Base-by-base conservation (phyloP, 441 rosid genomes). In the Adansonia madagascariensis region DNA sequence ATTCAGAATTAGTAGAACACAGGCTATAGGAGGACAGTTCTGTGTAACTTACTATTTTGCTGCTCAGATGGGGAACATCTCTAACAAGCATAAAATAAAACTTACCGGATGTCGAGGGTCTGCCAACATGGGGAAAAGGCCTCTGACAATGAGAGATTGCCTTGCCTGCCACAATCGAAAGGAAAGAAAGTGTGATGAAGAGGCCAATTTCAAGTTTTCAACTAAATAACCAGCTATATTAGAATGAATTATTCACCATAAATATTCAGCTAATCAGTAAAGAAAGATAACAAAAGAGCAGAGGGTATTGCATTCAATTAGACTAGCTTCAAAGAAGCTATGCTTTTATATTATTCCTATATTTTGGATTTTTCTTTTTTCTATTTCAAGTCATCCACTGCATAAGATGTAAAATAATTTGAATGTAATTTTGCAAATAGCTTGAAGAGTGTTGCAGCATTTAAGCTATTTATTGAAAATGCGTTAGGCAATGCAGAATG, bases 21-120 rank as follows among this genome's bases (percentile, higher is more conserved):
- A 14, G 27, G 15, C 46, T 11, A 24, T 39, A n/a, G 39, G 53
- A 73, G 4, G 31, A 44, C 43, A 2, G 63, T 39, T 71, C 44
- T 31, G 6, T 14, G 14, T 71, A 52, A 18, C 75, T 53, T 22
- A 41, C 20, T 47, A 61, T 73, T 27, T 60, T 35, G 57, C 22
- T 50, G 62, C 41, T 9, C 1, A 41, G 49, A 47, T 9, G 11
- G 35, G 63, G 39, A 8, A 56, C 57, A 50, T 15, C 35, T 22
- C 12, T 14, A 52, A 43, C 15, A 24, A 62, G 53, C n/a, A 41
- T 8, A 74, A 39, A 64, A 22, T 53, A 27, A 61, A 62, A 12
- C 84, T 82, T 78, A 87, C 90, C 2, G 80, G 85, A 79, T 87
- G 90, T 74, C 77, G 86, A 71, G 90, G 86, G 78, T 85, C 89